These are phyloP conservation scores for Dicorynia guianensis DNA, from an alignment of 306 rosid genomes.

Conservation along the genomic window DNA sequence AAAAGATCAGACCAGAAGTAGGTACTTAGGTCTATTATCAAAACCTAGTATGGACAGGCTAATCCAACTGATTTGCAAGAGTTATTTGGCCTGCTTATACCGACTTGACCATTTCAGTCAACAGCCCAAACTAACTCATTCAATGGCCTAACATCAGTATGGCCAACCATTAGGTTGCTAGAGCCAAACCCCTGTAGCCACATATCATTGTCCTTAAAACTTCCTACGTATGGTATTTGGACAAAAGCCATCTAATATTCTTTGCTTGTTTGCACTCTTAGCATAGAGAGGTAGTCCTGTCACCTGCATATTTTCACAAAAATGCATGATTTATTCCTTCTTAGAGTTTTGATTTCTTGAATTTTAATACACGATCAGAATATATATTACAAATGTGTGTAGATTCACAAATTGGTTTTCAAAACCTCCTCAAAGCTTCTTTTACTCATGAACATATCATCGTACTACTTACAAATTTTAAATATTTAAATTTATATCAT, in stretches of 20 bases:
- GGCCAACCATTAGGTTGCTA: background rate
- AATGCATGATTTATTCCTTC: background rate
- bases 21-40: background rate
- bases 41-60: background rate
- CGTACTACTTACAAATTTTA: no score
- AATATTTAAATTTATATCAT: background rate
- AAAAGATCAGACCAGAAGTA: background rate
- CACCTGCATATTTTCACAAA: no score
- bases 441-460: no score
- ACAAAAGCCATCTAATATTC: background rate
- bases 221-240: no score
- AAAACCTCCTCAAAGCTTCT: no score
- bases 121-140: background rate
- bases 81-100: background rate
- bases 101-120: background rate
- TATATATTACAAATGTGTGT: no score
- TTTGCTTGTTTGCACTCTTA: no score
- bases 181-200: no score
- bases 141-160: background rate
- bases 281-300: no score
- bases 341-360: background rate
- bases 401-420: no score
- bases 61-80: background rate
- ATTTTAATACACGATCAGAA: background rate
- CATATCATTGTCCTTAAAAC: no score